Evolutionary conservation across 2,329 filamentous ascomycete species (phyloP).

Genomic region (Microsporum ferrugineum): DNA sequence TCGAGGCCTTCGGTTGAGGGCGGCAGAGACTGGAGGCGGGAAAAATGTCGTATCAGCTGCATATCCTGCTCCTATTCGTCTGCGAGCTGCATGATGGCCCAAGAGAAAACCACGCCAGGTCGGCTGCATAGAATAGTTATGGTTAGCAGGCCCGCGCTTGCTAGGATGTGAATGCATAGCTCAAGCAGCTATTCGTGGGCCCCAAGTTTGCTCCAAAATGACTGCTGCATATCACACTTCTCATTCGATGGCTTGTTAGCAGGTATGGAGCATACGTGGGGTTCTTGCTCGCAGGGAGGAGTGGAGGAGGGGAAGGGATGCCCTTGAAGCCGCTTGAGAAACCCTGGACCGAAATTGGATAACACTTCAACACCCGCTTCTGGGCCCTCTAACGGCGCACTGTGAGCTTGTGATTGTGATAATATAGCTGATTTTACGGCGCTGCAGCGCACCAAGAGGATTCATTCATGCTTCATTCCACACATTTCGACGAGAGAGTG

Average conservation of each 20-base stretch:
- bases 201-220: neutral
- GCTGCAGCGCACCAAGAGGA: neutral
- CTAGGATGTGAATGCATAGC: neutral
- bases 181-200: neutral
- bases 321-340: neutral
- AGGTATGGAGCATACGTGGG: neutral
- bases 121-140: neutral
- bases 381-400: neutral
- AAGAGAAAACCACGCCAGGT: neutral
- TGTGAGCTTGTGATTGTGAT: neutral
- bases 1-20: slow-evolving; percentile 1
- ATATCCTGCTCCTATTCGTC: neutral
- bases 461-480: neutral
- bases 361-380: neutral
- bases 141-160: neutral
- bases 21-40: neutral
- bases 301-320: neutral
- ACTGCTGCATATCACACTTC: neutral
- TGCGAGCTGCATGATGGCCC: neutral
- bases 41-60: neutral
- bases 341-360: neutral
- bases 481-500: neutral
- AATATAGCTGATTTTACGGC: neutral
- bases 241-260: neutral
- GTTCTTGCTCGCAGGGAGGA: neutral